A percentile compares a stretch with the other conserved stretches of the same genome.
These are phyloP conservation scores for Candida krabiensis DNA, from an alignment of 805 yeast species.

Conservation along the genomic window DNA sequence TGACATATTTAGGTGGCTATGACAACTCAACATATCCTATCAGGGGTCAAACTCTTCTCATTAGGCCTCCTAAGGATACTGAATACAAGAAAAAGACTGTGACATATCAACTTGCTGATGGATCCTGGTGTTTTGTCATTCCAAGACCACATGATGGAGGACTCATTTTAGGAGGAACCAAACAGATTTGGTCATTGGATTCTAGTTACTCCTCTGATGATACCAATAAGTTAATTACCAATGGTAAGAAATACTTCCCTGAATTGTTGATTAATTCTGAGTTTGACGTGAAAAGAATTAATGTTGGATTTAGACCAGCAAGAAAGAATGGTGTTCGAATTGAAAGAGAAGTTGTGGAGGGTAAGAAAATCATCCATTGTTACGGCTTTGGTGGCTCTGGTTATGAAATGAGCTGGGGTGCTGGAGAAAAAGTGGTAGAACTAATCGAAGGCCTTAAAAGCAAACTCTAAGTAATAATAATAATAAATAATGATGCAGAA, in stretches of 20 bases:
- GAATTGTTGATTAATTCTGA: slow-evolving; percentile 40
- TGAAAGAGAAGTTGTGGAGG: slow-evolving; percentile 21
- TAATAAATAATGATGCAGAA: too few relatives aligned
- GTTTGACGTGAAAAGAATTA: slow-evolving; percentile 48
- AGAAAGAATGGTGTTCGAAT: slow-evolving; percentile 52
- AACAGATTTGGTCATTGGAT: slow-evolving; percentile 44
- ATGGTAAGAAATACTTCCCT: slow-evolving; percentile 49
- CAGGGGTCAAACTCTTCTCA: slow-evolving; percentile 65
- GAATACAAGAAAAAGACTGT: slow-evolving; percentile 42
- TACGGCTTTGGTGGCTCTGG: slow-evolving; percentile 68
- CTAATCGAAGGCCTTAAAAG: slow-evolving; percentile 18
- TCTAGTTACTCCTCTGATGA: slow-evolving; percentile 44
- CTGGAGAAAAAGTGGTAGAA: slow-evolving; percentile 43
- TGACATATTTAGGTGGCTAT: slow-evolving; percentile 52
- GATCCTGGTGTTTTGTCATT: slow-evolving; percentile 50
- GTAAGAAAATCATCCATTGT: slow-evolving; percentile 53
- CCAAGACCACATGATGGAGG: slow-evolving; percentile 63
- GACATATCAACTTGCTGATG: slow-evolving; percentile 41
- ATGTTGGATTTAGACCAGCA: slow-evolving; percentile 72
- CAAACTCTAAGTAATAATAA: slow-evolving; percentile 15
- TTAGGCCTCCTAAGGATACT: slow-evolving; percentile 47
- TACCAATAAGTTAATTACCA: slow-evolving; percentile 40
- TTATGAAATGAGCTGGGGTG: slow-evolving; percentile 63
- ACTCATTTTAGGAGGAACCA: slow-evolving; percentile 67
- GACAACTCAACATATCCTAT: slow-evolving; percentile 50